Percentiles rank a stretch among this genome's conserved stretches.
Evolutionary conservation across 2,329 filamentous ascomycete species (phyloP).

Genomic region (Lachnellula suecica): DNA sequence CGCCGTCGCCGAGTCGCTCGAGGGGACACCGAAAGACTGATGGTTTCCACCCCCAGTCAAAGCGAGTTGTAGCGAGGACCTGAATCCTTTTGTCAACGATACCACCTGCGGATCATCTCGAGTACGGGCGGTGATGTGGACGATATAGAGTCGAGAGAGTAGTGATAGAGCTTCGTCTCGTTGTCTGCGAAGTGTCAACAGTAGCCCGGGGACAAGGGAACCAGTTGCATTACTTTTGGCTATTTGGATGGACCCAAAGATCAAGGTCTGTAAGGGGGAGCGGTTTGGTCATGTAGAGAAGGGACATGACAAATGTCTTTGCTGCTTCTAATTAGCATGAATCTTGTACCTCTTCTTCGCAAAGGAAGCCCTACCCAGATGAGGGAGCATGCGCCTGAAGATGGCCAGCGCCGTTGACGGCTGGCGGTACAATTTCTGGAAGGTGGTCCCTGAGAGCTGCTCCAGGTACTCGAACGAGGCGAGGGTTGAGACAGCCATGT

Average conservation of each 20-base stretch:
- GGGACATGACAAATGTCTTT: slow-evolving; percentile 93
- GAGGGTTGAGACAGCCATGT: slow-evolving; percentile 46
- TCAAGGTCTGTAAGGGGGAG: slow-evolving; percentile 81
- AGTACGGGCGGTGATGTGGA: slow-evolving; percentile 61
- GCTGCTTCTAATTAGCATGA: slow-evolving; percentile 48
- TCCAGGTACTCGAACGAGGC: slow-evolving; percentile 88
- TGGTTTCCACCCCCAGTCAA: slow-evolving; percentile 84
- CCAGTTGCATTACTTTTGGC: slow-evolving; percentile 52
- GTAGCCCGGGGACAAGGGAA: background rate
- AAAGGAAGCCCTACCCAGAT: slow-evolving; percentile 66
- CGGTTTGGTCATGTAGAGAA: slow-evolving; percentile 85
- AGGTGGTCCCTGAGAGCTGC: slow-evolving; percentile 83
- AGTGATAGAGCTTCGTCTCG: slow-evolving; percentile 82
- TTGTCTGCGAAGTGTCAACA: slow-evolving; percentile 49
- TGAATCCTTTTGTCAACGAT: slow-evolving; percentile 78
- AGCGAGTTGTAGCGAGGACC: slow-evolving; percentile 77
- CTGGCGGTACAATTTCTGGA: slow-evolving; percentile 90
- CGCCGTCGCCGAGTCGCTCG: slow-evolving; percentile 58
- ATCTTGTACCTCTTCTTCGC: slow-evolving; percentile 7
- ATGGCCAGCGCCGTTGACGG: slow-evolving; percentile 93
- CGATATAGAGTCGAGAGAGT: slow-evolving; percentile 82
- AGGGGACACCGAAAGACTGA: slow-evolving; percentile 88
- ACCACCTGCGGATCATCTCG: slow-evolving; percentile 69
- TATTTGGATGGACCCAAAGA: slow-evolving; percentile 75
- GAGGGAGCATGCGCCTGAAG: slow-evolving; percentile 94